Evolutionary conservation across 306 rosid species (phyloP), one percentile per base, ranked within the genome.

Genomic region (Phaseolus lunatus): DNA sequence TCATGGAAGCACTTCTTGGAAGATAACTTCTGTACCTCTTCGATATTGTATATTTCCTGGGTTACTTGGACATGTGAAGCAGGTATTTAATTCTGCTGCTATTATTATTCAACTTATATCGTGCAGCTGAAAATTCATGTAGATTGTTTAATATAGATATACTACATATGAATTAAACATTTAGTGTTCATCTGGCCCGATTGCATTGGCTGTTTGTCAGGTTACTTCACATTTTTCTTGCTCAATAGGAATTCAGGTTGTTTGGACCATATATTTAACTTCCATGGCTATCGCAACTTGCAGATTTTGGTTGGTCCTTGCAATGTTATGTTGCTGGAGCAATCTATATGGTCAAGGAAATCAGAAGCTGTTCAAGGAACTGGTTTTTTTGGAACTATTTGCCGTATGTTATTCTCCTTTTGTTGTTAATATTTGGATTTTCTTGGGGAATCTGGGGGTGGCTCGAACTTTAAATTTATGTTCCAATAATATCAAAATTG

Each of bases 301-400:
- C 82, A 45, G 87, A 50, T 61, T 63, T 41, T 63, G 52, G 64
- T 75, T 69, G 64, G 57, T 61, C 49, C 71, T 33, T 62, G 61
- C 31, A 76, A 54, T 71, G 71, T 72, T 47, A 73, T 81, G 73
- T 20, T 68, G 67, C 71, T 69, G 76, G 73, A 81, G 37, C 75
- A 74, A 74, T 45, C 41, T 48, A 16, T 11, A 23, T 66, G 63
- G 63, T 80, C n/a, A 57, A 49, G 27, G 7, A 23, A 70, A 13
- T 15, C 33, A 31, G 65, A 52, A 70, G 82, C 79, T 72, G 59
- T 59, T 78, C 67, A 66, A 67, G 76, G 29, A 50, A 61, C 50
- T 54, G 54, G 44, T 29, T 26, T 54, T 78, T 61, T 70, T 23
- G 45, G 63, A 14, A 73, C 74, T 35, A 31, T 52, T 78, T 26